Evolutionary conservation across 2,329 filamentous ascomycete species (phyloP).

Genomic region (Exophiala viscosa): DNA sequence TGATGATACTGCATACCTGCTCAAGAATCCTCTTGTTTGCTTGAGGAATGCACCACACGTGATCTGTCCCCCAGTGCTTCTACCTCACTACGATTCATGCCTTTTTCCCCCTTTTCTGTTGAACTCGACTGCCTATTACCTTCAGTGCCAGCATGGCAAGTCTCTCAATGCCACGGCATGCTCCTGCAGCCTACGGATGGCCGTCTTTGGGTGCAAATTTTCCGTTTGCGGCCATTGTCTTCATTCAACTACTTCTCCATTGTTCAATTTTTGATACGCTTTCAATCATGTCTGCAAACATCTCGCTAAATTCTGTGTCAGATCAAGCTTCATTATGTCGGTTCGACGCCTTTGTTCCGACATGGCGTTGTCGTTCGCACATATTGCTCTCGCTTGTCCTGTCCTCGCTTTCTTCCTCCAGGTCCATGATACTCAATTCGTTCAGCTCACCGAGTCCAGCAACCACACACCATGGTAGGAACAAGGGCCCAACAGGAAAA

Average conservation of each 20-base stretch:
- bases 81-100: neutral
- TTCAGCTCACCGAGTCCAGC: neutral
- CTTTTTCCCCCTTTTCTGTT: neutral
- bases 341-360: neutral
- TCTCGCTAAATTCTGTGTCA: neutral
- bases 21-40: neutral
- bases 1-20: neutral
- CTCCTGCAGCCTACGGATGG: neutral
- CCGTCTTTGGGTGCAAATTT: neutral
- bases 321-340: neutral
- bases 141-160: neutral
- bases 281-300: neutral
- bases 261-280: neutral
- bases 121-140: neutral
- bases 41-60: neutral
- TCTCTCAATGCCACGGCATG: neutral
- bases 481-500: neutral
- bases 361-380: neutral
- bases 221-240: conserved; percentile 3
- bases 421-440: neutral
- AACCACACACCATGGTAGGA: neutral
- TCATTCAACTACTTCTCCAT: neutral
- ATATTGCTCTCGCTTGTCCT: neutral
- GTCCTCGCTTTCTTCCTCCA: neutral
- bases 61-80: neutral